phyloP scores from a whole-genome alignment of 2,329 filamentous ascomycete species.

The Aspergillus awamori region DNA sequence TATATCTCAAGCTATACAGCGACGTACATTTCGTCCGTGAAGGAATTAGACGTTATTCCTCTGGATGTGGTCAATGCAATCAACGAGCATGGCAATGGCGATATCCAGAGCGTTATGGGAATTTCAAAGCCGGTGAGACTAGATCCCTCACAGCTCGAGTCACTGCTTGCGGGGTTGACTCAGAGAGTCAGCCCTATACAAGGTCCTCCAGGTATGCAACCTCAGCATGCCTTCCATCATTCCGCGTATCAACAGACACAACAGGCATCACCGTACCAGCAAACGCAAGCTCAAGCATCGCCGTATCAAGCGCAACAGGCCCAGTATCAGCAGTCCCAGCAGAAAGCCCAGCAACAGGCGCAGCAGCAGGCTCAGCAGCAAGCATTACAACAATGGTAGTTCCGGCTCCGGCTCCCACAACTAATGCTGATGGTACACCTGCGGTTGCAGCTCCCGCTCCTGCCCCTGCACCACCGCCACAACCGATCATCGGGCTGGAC shows the following conservation, averaged over 20 bases:
- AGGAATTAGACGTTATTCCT: slow-evolving; percentile 16
- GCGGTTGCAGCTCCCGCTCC: slow-evolving; percentile 1
- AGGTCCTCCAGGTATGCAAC: slow-evolving; percentile 66
- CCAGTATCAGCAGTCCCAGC: slow-evolving; percentile 12
- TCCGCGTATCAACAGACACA: slow-evolving; percentile 14
- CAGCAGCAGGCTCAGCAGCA: slow-evolving; percentile 21
- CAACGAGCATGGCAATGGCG: slow-evolving; percentile 18
- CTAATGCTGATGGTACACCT: slow-evolving; percentile 13
- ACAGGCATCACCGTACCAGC: slow-evolving; percentile 5
- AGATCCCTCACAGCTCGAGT: slow-evolving; percentile 59
- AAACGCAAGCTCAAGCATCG: slow-evolving; percentile 10
- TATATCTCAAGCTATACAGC: slow-evolving; percentile 42
- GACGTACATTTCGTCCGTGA: slow-evolving; percentile 48
- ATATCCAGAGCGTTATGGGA: slow-evolving; percentile 37
- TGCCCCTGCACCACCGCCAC: slow-evolving; percentile 7
- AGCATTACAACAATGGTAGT: slow-evolving; percentile 8
- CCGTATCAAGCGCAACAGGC: slow-evolving; percentile 15
- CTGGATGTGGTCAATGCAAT: slow-evolving; percentile 21
- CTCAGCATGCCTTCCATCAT: slow-evolving; percentile 16
- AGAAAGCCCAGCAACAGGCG: too few species aligned
- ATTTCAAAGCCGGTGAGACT: slow-evolving; percentile 41
- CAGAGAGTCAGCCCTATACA: slow-evolving; percentile 65
- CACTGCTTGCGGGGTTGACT: slow-evolving; percentile 58
- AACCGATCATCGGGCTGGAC: slow-evolving; percentile 18
- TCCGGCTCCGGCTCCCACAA: slow-evolving; percentile 16